Conservation (phyloP, 2,329 filamentous ascomycete genomes). For the Beauveria pseudobassiana region DNA sequence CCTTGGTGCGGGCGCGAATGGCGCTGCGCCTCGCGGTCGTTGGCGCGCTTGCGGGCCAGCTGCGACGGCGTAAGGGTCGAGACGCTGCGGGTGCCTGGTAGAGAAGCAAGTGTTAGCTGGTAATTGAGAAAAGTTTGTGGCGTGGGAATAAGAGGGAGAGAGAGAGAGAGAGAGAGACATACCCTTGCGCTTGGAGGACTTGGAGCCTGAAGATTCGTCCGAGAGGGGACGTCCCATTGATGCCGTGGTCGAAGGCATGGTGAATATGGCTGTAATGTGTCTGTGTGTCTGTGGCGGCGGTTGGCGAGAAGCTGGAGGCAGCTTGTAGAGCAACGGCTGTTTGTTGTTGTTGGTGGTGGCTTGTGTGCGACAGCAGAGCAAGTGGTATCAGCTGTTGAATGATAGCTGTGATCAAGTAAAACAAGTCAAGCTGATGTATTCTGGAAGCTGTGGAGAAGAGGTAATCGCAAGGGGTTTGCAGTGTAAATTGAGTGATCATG, state of each 20-base stretch:
- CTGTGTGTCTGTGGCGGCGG: slow-evolving; percentile 3
- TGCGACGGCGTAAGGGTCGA: slow-evolving; percentile 84
- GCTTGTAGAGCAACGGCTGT: not conserved
- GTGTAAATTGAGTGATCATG: slow-evolving; percentile 7
- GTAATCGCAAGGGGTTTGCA: not conserved
- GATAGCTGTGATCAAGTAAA: not conserved
- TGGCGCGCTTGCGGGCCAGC: slow-evolving; percentile 81
- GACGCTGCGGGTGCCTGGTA: slow-evolving; percentile 61
- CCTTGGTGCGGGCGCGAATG: slow-evolving; percentile 78
- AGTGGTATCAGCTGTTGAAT: not conserved
- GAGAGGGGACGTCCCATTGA: slow-evolving; percentile 36
- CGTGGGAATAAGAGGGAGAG: too few relatives aligned
- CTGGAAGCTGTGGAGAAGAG: not conserved
- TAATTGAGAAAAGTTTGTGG: not conserved
- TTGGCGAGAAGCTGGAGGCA: slow-evolving; percentile 3
- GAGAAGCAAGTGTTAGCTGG: slow-evolving; percentile 9
- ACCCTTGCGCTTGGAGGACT: slow-evolving; percentile 40
- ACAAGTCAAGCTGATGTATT: not conserved
- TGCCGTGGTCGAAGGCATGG: slow-evolving; percentile 11
- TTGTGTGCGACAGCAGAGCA: not conserved
- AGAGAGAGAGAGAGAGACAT: slow-evolving; percentile 14
- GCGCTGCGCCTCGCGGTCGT: slow-evolving; percentile 87
- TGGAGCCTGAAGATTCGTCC: slow-evolving; percentile 29
- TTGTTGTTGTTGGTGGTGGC: not conserved
- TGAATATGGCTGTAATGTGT: not conserved